Base-by-base conservation (phyloP, 352 stramenopile species). In the Phytopythium ostracodes region DNA sequence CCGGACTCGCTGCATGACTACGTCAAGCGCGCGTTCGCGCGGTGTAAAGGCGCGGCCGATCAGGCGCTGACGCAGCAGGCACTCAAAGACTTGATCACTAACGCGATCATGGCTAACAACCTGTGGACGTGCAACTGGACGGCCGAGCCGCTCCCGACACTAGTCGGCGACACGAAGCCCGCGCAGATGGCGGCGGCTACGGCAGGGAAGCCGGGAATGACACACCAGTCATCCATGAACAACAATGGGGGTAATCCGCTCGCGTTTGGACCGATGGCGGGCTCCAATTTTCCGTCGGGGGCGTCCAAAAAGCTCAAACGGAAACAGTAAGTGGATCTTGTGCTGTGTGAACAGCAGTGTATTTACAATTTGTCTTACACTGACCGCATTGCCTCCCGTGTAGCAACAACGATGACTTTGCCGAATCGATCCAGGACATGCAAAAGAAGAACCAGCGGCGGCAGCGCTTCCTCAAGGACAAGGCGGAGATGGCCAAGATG, bases 121-220 rank as follows among this genome's bases (percentile, higher is more conserved):
- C 63, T 96, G 46, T 95, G 86, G 86, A 93, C 86, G 17, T 88
- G 82, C 61, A 94, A 94, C 71, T 96, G 88, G 88, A 56, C 67
- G 24, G 78, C 68, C 14, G 84, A 95, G 67, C 79, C 84, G 2
- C 61, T 96, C 59, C 88, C 87, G 20, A 77, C 80, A 38, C 70
- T 94, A 22, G 76, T 90, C 15, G 76, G 77, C 9, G 81, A 92
- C 62, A 70, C 55, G 3, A 55, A 64, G 5, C 54, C 42, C 7
- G 62, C 69, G 29, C 66, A 52, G 60, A 71, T 67, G 62, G 67
- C 52, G 20, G 53, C 40, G 52, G 62, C 53, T 14, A 56, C 57
- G 9, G 43, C n/a, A 20, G 46, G 25, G 43, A 65, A 46, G 17
- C 43, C 33, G n/a, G 46, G 17, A 20, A 57, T 56, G 24, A 18